Evolutionary conservation across 139 green algal genomes (phyloP).

Genomic region (Chlorella sp.): DNA sequence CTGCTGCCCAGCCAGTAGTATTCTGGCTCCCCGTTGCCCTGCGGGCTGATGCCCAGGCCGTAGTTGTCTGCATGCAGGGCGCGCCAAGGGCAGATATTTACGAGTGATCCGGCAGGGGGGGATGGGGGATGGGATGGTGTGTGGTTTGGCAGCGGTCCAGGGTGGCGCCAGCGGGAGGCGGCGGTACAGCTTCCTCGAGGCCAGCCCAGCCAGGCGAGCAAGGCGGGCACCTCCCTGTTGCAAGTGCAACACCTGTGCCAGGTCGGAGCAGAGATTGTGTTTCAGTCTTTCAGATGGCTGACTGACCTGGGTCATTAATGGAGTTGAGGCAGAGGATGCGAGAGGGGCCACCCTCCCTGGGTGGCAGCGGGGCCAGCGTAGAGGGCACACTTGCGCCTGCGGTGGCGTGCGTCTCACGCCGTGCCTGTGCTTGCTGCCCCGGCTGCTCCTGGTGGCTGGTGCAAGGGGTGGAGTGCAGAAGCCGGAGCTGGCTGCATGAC

Average conservation of each 20-base stretch:
- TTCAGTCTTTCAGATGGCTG: too few species aligned
- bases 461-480: not conserved
- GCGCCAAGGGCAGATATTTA: too few species aligned
- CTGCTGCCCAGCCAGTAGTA: constrained; percentile 10
- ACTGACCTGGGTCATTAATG: not conserved
- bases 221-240: too few species aligned
- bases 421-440: not conserved
- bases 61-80: not conserved
- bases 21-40: not conserved
- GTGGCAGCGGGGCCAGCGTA: not conserved
- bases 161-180: too few species aligned
- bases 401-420: not conserved
- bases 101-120: too few species aligned
- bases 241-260: too few species aligned
- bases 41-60: not conserved
- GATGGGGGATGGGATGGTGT: too few species aligned
- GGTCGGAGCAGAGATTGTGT: too few species aligned
- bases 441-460: not conserved
- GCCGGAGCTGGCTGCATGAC: not conserved
- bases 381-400: not conserved
- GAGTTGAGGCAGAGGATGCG: not conserved
- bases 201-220: too few species aligned
- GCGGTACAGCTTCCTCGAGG: too few species aligned
- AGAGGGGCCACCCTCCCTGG: not conserved
- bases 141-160: too few species aligned